Evolutionary conservation across 352 stramenopile genomes (phyloP).

Genomic region (Phytophthora rubi): DNA sequence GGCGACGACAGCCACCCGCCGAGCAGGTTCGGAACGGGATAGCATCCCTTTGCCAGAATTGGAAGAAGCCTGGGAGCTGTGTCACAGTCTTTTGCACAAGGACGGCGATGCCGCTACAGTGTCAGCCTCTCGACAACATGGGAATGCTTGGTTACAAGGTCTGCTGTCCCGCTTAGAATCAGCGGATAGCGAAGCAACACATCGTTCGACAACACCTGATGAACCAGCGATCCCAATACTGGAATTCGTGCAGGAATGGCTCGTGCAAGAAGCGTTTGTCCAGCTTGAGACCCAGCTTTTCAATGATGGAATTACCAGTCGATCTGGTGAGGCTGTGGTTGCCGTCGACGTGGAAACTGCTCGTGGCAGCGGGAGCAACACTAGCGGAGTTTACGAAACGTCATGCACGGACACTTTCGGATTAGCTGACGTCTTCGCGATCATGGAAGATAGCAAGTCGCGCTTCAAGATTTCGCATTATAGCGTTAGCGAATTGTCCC

Average conservation of each 20-base stretch:
- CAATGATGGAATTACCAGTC: constrained; percentile 44
- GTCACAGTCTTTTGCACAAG: constrained; percentile 41
- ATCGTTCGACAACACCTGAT: not conserved
- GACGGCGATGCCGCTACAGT: constrained; percentile 22
- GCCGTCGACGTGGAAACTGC: constrained; percentile 55
- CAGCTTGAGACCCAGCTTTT: constrained; percentile 65
- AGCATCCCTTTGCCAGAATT: constrained; percentile 48
- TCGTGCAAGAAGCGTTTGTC: constrained; percentile 72
- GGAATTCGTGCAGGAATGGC: constrained; percentile 82
- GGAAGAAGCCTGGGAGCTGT: constrained; percentile 61
- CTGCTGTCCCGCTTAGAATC: constrained; percentile 50
- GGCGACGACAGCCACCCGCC: constrained; percentile 9
- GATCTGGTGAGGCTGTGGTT: constrained; percentile 55
- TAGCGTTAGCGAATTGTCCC: constrained; percentile 90
- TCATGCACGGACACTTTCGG: constrained; percentile 66
- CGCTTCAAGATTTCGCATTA: constrained; percentile 87
- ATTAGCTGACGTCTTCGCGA: constrained; percentile 79
- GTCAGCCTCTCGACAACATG: constrained; percentile 24
- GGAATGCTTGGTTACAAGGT: constrained; percentile 52
- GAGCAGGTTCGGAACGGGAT: constrained; percentile 25
- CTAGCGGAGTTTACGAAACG: constrained; percentile 72
- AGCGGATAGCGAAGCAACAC: constrained; percentile 25
- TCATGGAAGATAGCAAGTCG: constrained; percentile 81
- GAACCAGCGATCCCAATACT: constrained; percentile 42
- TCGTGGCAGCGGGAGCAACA: constrained; percentile 59